Evolutionary conservation across 139 green algal species (phyloP).

Genomic region (Medakamo hakoo): DNA sequence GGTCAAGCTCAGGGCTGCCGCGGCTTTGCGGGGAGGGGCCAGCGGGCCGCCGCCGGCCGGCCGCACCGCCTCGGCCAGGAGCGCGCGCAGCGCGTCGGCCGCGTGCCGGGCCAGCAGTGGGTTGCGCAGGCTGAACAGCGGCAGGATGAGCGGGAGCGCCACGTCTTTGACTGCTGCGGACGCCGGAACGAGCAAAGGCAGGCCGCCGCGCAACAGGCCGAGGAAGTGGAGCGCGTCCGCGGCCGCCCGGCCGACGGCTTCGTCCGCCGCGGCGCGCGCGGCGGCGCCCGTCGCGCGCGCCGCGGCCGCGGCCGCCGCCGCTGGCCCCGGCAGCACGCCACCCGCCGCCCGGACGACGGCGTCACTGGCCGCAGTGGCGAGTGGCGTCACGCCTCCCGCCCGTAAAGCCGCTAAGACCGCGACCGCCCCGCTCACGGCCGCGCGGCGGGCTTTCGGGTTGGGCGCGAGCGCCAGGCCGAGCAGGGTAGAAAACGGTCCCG

Average conservation of each 20-base stretch:
- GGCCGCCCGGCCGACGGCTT: slow-evolving; percentile 44
- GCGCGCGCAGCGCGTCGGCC: slow-evolving; percentile 34
- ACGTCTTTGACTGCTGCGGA: neutral
- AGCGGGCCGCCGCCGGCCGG: too few species aligned
- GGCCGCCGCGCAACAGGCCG: slow-evolving; percentile 33
- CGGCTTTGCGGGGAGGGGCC: too few species aligned
- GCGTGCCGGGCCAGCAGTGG: slow-evolving; percentile 49
- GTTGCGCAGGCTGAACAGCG: slow-evolving; percentile 53
- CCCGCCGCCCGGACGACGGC: slow-evolving; percentile 26
- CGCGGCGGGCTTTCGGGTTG: slow-evolving; percentile 58
- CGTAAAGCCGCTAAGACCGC: slow-evolving; percentile 48
- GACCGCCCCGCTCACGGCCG: slow-evolving; percentile 24
- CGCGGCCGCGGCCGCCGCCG: slow-evolving; percentile 45
- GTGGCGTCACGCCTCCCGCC: neutral
- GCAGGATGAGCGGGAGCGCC: slow-evolving; percentile 23
- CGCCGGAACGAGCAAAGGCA: slow-evolving; percentile 37
- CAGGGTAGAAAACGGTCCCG: slow-evolving; percentile 16
- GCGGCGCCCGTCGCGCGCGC: slow-evolving; percentile 23
- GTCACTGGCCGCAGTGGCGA: slow-evolving; percentile 18
- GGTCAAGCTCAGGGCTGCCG: too few species aligned
- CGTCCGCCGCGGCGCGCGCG: slow-evolving; percentile 44
- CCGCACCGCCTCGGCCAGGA: too few species aligned
- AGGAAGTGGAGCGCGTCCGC: slow-evolving; percentile 60
- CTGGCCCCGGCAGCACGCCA: slow-evolving; percentile 40
- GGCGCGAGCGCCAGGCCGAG: slow-evolving; percentile 29